Evolutionary conservation across 495 filamentous ascomycete genomes (phyloP).

Genomic region (Staphylotrichum tortipilum): DNA sequence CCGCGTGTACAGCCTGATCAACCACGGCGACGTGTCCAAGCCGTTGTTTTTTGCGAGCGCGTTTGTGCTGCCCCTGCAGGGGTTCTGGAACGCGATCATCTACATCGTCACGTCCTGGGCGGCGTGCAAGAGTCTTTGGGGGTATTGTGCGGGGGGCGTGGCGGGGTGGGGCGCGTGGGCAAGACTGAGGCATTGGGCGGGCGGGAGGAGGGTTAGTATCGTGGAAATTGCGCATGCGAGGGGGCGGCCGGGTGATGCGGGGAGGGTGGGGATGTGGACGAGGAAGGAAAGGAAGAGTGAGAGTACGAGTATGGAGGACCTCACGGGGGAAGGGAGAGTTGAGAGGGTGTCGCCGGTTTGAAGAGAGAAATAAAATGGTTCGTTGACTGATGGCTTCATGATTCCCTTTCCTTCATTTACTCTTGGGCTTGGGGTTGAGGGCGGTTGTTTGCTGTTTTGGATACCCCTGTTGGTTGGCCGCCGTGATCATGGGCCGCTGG

Average conservation of each 20-base stretch:
- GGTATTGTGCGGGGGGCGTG: conserved; percentile 7
- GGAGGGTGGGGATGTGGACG: not conserved
- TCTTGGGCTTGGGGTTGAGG: not conserved
- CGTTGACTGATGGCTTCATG: not conserved
- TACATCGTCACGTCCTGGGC: conserved; percentile 59
- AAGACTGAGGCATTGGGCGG: not conserved
- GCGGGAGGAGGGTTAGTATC: conserved; percentile 4
- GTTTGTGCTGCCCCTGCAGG: conserved; percentile 73
- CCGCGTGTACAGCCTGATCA: conserved; percentile 59
- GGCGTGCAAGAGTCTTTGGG: conserved; percentile 33
- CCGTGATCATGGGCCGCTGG: not conserved
- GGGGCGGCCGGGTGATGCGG: not conserved
- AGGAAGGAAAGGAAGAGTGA: conserved; percentile 5
- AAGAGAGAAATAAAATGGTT: not conserved
- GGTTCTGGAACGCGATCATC: conserved; percentile 80
- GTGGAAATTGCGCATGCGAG: conserved; percentile 2
- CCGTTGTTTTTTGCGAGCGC: conserved; percentile 60
- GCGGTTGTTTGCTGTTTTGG: not conserved
- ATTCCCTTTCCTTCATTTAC: not conserved
- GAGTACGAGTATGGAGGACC: conserved; percentile 16
- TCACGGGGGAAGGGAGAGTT: conserved; percentile 10
- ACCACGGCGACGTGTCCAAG: conserved; percentile 44
- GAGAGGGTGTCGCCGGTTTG: conserved; percentile 3
- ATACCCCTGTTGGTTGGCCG: not conserved
- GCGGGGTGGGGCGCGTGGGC: not conserved